Conservation (phyloP, 345 rosid species). For the Melaleuca alternifolia region DNA sequence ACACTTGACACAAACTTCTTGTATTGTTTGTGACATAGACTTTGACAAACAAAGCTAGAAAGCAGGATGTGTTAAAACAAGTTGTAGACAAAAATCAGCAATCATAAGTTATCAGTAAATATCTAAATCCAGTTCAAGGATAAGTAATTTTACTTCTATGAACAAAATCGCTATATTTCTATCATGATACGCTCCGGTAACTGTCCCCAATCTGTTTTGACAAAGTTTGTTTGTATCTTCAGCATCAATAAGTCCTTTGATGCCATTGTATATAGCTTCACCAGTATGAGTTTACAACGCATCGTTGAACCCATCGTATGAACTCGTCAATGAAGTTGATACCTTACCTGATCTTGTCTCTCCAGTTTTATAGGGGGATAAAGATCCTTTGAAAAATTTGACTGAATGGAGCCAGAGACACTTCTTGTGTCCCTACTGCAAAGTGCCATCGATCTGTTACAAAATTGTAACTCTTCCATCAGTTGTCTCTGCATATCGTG, state of each 20-base stretch:
- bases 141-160: neutral
- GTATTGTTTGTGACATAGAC: neutral
- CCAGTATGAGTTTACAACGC: conserved; percentile 1
- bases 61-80: neutral
- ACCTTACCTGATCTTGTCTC: conserved; percentile 6
- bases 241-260: neutral
- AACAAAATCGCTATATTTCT: neutral
- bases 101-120: neutral
- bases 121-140: neutral
- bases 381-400: conserved; percentile 36
- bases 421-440: conserved; percentile 35
- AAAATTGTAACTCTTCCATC: conserved; percentile 22
- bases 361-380: conserved; percentile 38
- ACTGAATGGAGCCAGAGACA: conserved; percentile 35
- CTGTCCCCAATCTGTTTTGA: neutral
- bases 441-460: conserved; percentile 30
- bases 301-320: neutral
- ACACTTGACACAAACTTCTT: neutral
- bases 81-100: neutral
- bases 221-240: neutral
- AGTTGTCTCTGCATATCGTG: conserved; percentile 11
- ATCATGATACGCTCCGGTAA: neutral
- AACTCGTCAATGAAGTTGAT: neutral
- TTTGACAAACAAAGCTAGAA: neutral
- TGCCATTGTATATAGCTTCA: neutral